A percentile compares a stretch with the other conserved stretches of the same genome.
Conservation (phyloP, 805 yeast species). For the Metschnikowia colocasiae region DNA sequence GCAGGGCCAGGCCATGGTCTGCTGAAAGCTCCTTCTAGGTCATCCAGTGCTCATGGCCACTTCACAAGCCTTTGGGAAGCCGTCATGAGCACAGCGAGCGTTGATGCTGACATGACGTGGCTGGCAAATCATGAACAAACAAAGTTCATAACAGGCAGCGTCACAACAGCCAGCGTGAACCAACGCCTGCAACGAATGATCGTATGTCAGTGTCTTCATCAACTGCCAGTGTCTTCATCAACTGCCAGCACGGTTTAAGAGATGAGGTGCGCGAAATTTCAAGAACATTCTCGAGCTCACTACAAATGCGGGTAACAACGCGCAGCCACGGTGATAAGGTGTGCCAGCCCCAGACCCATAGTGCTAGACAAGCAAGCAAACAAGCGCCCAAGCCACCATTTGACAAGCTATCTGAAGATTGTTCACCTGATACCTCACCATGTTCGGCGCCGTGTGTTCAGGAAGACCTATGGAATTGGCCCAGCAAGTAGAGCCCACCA, state of each 20-base stretch:
- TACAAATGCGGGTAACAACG: slow-evolving; percentile 7
- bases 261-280: not conserved
- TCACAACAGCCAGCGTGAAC: too few species aligned
- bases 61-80: slow-evolving; percentile 16
- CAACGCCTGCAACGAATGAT: too few species aligned
- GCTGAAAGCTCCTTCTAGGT: slow-evolving; percentile 10
- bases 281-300: slow-evolving; percentile 12
- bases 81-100: slow-evolving; percentile 8
- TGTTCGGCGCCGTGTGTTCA: slow-evolving; percentile 77
- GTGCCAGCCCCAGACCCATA: not conserved
- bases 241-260: too few species aligned
- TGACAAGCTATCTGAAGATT: too few species aligned
- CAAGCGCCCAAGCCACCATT: too few species aligned
- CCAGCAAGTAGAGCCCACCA: slow-evolving; percentile 63
- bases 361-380: not conserved
- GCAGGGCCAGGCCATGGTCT: slow-evolving; percentile 12
- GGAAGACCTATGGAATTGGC: slow-evolving; percentile 61
- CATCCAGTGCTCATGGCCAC: slow-evolving; percentile 18
- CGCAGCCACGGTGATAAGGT: slow-evolving; percentile 4
- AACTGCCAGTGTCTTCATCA: too few species aligned
- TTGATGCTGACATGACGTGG: not conserved
- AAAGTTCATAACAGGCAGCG: too few species aligned
- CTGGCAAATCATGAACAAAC: too few species aligned
- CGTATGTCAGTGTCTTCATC: too few species aligned
- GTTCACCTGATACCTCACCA: too few species aligned